These are phyloP conservation scores for Colletotrichum phormii DNA, from an alignment of 2,329 filamentous ascomycete species.

Conservation along the genomic window DNA sequence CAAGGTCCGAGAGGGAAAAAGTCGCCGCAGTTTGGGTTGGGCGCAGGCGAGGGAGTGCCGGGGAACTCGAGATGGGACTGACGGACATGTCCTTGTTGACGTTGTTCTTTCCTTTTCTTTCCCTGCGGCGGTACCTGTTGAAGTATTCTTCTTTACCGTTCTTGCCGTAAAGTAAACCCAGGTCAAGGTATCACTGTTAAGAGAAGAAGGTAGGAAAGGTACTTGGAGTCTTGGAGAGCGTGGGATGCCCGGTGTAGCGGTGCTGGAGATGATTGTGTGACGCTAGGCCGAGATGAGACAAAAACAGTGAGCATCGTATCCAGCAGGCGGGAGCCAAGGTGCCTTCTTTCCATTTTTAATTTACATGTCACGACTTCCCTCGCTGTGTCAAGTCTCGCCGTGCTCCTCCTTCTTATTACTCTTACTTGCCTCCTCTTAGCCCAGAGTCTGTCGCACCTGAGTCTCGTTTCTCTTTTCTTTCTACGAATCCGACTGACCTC, in stretches of 20 bases:
- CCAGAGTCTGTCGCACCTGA: neutral
- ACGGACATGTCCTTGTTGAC: neutral
- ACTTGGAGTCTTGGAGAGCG: too few species aligned
- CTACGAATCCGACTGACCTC: neutral
- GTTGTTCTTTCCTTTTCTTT: neutral
- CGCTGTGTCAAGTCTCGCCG: slow-evolving; percentile 8
- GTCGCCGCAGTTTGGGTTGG: slow-evolving; percentile 6
- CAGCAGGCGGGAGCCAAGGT: slow-evolving; percentile 27
- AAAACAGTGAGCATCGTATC: slow-evolving; percentile 33
- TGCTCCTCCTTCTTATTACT: slow-evolving; percentile 9
- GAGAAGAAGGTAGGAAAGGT: neutral
- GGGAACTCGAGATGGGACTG: neutral
- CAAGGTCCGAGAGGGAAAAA: slow-evolving; percentile 8
- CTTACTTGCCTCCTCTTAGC: slow-evolving; percentile 5
- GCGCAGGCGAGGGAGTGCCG: neutral
- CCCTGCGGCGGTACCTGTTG: neutral
- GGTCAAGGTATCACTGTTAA: neutral
- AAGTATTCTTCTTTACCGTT: too few species aligned
- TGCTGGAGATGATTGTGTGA: slow-evolving; percentile 28
- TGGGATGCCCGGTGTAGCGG: too few species aligned
- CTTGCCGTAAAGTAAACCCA: too few species aligned
- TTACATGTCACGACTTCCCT: slow-evolving; percentile 32
- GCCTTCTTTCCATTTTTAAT: slow-evolving; percentile 36
- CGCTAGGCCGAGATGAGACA: slow-evolving; percentile 36
- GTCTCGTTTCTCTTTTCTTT: neutral